Percentiles rank a stretch among this genome's conserved stretches.
Evolutionary conservation across 2,329 filamentous ascomycete species (phyloP).

Genomic region (Nemania diffusa): DNA sequence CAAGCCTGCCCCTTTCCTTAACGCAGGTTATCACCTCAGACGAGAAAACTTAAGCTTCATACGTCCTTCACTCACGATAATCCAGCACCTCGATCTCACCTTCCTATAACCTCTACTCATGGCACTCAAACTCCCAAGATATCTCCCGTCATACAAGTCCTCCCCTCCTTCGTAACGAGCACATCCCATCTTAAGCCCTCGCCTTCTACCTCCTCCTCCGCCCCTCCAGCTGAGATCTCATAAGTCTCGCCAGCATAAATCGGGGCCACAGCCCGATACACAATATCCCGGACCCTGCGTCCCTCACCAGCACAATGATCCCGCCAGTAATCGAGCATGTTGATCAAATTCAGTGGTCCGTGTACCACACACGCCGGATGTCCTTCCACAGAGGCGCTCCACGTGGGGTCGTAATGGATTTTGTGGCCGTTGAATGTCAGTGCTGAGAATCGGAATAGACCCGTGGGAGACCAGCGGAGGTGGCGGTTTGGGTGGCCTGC

Average conservation of each 20-base stretch:
- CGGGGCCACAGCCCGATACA: conserved; percentile 76
- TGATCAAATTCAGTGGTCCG: conserved; percentile 79
- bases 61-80: background rate
- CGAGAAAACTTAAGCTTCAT: background rate
- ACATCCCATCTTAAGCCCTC: conserved; percentile 55
- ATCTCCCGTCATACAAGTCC: conserved; percentile 52
- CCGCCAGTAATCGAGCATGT: conserved; percentile 75
- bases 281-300: conserved; percentile 53
- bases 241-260: conserved; percentile 75
- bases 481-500: conserved; percentile 45
- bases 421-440: conserved; percentile 87
- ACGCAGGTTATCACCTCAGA: too few species aligned
- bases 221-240: conserved; percentile 65
- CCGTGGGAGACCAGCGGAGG: conserved; percentile 58
- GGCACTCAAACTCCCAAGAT: conserved; percentile 37
- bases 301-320: conserved; percentile 56
- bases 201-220: conserved; percentile 49
- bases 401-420: conserved; percentile 81
- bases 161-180: conserved; percentile 56
- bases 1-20: too few species aligned
- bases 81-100: background rate
- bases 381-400: conserved; percentile 72
- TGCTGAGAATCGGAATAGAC: conserved; percentile 83
- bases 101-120: background rate
- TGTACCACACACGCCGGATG: conserved; percentile 81